phyloP scores from a whole-genome alignment of 1,284 basidiomycete species.

The Ustilago tritici region DNA sequence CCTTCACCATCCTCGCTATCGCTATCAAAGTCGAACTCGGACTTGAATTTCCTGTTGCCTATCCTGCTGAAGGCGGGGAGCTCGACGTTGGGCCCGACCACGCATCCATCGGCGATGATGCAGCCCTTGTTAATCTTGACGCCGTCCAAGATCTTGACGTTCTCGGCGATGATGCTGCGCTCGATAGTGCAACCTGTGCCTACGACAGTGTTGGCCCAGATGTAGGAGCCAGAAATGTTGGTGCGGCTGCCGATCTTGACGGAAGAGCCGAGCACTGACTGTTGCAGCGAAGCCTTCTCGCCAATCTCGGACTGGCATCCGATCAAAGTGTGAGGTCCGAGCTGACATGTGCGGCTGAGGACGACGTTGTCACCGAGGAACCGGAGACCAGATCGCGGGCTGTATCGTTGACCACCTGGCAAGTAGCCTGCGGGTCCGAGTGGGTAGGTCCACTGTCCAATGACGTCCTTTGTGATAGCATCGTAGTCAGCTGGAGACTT shows the following conservation, averaged over 20 bases:
- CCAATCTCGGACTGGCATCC: constrained; percentile 57
- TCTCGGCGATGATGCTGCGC: constrained; percentile 76
- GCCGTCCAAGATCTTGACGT: constrained; percentile 79
- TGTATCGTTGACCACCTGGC: constrained; percentile 75
- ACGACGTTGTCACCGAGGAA: constrained; percentile 56
- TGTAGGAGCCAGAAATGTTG: constrained; percentile 52
- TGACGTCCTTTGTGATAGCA: constrained; percentile 78
- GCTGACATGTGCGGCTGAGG: constrained; percentile 46
- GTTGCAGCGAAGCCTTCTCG: constrained; percentile 76
- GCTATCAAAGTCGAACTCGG: constrained; percentile 49
- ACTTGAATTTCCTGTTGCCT: constrained; percentile 71
- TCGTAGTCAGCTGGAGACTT: constrained; percentile 63
- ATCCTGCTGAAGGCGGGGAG: constrained; percentile 81
- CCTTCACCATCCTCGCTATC: constrained; percentile 45
- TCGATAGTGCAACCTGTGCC: constrained; percentile 82
- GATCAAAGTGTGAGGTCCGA: constrained; percentile 52
- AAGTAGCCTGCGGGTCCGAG: constrained; percentile 93
- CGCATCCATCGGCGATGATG: constrained; percentile 66
- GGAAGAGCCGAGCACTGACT: constrained; percentile 81
- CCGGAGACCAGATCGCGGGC: constrained; percentile 36
- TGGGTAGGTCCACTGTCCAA: constrained; percentile 92
- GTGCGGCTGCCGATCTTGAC: constrained; percentile 76
- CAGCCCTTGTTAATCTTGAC: constrained; percentile 74
- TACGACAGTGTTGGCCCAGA: constrained; percentile 56
- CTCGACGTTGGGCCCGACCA: constrained; percentile 72